Percentiles rank a stretch among this genome's conserved stretches.
phyloP scores from a whole-genome alignment of 139 green algal species.

The Haematococcus lacustris region DNA sequence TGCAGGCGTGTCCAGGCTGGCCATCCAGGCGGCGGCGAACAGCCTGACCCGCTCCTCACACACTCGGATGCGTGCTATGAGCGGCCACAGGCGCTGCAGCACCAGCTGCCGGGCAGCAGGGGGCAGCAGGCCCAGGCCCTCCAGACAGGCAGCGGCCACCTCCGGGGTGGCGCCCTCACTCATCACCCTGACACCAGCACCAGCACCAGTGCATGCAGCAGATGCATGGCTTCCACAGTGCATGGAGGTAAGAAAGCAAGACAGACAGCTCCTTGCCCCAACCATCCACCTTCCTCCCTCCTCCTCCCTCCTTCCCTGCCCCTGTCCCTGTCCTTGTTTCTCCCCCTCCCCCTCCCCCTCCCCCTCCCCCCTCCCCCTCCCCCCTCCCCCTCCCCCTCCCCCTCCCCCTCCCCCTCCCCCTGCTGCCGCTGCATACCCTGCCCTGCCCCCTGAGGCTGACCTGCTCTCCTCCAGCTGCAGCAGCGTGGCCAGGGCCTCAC shows the following conservation, averaged over 20 bases:
- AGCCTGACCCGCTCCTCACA: neutral
- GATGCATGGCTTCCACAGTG: no score
- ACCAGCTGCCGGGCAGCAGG: neutral
- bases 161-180: neutral
- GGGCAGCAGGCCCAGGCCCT: neutral
- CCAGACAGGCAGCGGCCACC: neutral
- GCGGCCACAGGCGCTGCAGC: neutral
- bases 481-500: no score
- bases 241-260: no score
- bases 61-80: neutral
- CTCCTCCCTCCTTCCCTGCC: no score
- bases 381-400: neutral
- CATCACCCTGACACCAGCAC: no score
- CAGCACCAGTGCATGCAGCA: no score
- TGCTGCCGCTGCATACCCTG: neutral
- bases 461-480: no score
- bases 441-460: neutral
- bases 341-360: no score
- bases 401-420: neutral
- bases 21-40: conserved; percentile 1
- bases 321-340: no score
- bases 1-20: neutral
- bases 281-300: no score
- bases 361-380: neutral
- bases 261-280: no score